Base-by-base conservation (phyloP, 768 basidiomycete species). In the Hortiboletus campestris region DNA sequence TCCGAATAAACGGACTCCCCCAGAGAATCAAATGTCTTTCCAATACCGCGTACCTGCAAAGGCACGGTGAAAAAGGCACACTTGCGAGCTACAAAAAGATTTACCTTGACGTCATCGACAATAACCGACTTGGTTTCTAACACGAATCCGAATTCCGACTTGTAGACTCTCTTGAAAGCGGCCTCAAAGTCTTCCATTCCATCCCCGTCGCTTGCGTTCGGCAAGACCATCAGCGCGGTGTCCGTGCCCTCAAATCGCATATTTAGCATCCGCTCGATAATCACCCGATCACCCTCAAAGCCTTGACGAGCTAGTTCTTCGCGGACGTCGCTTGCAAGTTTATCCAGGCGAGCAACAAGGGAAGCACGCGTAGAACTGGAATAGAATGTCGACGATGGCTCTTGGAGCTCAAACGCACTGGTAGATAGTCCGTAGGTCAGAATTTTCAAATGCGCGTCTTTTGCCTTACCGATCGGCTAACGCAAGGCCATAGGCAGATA, bases 171-270 rank as follows among this genome's bases (percentile, higher is more conserved):
- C 67, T 82, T 84, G 77, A 97, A 98, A 11, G 86, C 90, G 3
- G 77, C 79, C 61, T 86, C 86, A 67, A 89, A 94, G 69, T 94
- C 88, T 58, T 86, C 84, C 14, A 76, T 62, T 22, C 79, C 84
- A 60, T 85, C 80, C 0, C 78, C 81, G 34, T 79, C 78, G 22
- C 65, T 62, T 9, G 67, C 59, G 20, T 78, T 60, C 0, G 88
- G 83, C 13, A 92, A 74, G 12, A 94, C 83, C 92, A 98, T 96
- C 61, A 98, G 70, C 16, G 94, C 82, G 0, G 96, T 98, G 72
- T 96, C 94, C 0, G 91, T 94, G 4, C 94, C 94, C 46, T 94
- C 89, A 61, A 94, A 95, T 20, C 93, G 84, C 91, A 94, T 94
- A 65, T 94, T 94, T 42, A 93, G 75, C 85, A 88, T 88, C 20